These are phyloP conservation scores for Phialophora chinensis DNA, from an alignment of 2,329 filamentous ascomycete genomes.

Conservation along the genomic window DNA sequence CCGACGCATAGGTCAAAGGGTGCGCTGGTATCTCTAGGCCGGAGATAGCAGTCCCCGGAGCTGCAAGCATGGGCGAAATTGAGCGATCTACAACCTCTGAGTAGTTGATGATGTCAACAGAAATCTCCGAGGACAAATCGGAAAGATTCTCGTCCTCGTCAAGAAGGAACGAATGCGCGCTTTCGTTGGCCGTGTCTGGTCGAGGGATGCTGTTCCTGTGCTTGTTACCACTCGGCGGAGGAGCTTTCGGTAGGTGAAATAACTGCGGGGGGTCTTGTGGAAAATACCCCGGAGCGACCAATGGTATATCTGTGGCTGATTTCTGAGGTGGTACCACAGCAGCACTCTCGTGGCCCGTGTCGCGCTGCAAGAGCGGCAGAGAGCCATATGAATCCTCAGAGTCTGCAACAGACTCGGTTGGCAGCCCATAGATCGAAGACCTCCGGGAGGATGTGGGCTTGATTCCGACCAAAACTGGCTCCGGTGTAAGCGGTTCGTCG, in stretches of 20 bases:
- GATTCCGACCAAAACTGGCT: constrained; percentile 1
- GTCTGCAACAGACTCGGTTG: constrained; percentile 57
- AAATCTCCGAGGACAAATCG: constrained; percentile 59
- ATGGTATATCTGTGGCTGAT: neutral
- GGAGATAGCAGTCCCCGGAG: constrained; percentile 47
- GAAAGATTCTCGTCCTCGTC: constrained; percentile 62
- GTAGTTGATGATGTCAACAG: constrained; percentile 57
- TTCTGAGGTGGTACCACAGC: neutral
- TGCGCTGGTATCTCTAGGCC: constrained; percentile 51
- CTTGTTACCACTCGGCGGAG: constrained; percentile 40
- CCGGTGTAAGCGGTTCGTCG: constrained; percentile 19
- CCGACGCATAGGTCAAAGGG: constrained; percentile 53
- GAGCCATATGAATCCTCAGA: constrained; percentile 79
- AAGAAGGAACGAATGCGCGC: constrained; percentile 55
- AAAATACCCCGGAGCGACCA: constrained; percentile 32
- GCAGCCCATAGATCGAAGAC: constrained; percentile 44
- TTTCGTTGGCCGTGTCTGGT: constrained; percentile 38
- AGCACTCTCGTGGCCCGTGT: constrained; percentile 39
- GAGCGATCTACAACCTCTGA: constrained; percentile 45
- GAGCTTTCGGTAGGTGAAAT: constrained; percentile 35
- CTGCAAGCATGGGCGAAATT: constrained; percentile 42
- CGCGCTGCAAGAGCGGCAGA: constrained; percentile 76
- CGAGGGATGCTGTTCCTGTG: constrained; percentile 41
- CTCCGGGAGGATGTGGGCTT: constrained; percentile 28
- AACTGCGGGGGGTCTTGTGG: constrained; percentile 35